Evolutionary conservation across 225 moss, liverwort and hornwort genomes (phyloP).

Genomic region (Neckera pumila): DNA sequence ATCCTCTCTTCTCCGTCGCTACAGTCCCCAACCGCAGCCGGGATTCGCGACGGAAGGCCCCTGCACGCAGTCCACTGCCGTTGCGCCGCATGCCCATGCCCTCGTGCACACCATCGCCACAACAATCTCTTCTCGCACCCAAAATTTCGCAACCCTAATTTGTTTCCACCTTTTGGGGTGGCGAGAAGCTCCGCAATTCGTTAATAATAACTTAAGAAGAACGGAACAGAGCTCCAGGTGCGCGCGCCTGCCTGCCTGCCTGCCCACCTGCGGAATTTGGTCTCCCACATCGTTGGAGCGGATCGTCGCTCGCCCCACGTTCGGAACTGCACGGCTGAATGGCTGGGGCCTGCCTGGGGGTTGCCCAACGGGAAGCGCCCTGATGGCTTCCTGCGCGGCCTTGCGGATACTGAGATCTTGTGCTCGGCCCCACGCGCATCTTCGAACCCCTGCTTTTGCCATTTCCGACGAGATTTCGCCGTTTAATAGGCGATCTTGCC

Average conservation of each 20-base stretch:
- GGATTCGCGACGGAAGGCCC: not conserved
- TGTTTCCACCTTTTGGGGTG: not conserved
- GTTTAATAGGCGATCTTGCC: not conserved
- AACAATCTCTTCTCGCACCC: not conserved
- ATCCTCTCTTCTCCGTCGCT: not conserved
- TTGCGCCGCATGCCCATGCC: not conserved
- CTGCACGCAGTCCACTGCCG: not conserved
- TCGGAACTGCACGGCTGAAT: not conserved
- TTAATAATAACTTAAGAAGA: too few relatives aligned
- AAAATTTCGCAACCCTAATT: not conserved
- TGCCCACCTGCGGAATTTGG: not conserved
- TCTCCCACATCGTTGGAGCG: conserved; percentile 3
- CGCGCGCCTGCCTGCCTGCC: not conserved
- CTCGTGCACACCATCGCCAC: not conserved
- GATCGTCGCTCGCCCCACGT: not conserved
- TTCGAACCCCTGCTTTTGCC: not conserved
- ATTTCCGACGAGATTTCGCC: not conserved
- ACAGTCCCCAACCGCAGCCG: not conserved
- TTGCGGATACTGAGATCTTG: conserved; percentile 2
- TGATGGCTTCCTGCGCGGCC: not conserved
- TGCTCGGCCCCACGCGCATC: conserved; percentile 2
- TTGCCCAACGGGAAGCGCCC: not conserved
- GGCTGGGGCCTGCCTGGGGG: not conserved
- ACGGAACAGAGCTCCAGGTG: not conserved
- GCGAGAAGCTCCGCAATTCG: not conserved